Conservation (phyloP, 2,329 filamentous ascomycete species). For the Colletotrichum filicis region DNA sequence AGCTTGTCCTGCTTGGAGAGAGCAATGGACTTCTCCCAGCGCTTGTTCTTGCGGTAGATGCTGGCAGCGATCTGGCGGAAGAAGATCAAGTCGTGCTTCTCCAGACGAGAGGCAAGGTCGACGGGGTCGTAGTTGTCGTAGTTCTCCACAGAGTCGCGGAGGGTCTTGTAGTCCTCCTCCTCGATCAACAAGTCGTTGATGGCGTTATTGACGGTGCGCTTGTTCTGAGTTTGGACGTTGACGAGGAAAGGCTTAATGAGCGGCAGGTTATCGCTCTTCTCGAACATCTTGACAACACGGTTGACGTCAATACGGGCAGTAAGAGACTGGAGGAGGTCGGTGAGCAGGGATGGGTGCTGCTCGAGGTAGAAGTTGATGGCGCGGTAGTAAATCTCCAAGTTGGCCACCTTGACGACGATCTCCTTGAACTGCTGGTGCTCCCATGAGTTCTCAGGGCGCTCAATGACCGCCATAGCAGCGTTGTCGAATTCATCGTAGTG, state of each 20-base stretch:
- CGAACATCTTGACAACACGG: constrained; percentile 98
- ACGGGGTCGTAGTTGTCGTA: constrained; percentile 99
- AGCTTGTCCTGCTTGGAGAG: constrained; percentile 99
- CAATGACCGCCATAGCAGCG: constrained; percentile 96
- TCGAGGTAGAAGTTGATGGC: constrained; percentile 97
- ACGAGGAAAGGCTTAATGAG: constrained; percentile 99
- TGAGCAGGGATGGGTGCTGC: constrained; percentile 94
- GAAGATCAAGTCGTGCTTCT: constrained; percentile 98
- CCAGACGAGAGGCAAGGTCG: constrained; percentile 88
- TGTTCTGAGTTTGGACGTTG: constrained; percentile 96
- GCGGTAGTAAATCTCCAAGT: constrained; percentile 98
- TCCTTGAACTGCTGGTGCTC: constrained; percentile 99
- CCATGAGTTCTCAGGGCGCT: constrained; percentile 96
- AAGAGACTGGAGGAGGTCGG: constrained; percentile 91
- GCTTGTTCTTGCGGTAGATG: constrained; percentile 99
- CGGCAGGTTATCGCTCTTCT: constrained; percentile 97
- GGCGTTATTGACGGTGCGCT: constrained; percentile 96
- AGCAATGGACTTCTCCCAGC: constrained; percentile 98
- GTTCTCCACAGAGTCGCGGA: constrained; percentile 97
- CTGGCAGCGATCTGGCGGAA: constrained; percentile 98
- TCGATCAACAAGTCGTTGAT: constrained; percentile 98
- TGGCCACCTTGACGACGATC: constrained; percentile 96
- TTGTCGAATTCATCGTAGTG: constrained; percentile 99
- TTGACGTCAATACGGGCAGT: constrained; percentile 97
- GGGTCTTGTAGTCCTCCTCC: constrained; percentile 98